These are phyloP conservation scores for Diplocarpon mali DNA, from an alignment of 2,329 filamentous ascomycete species.

Conservation along the genomic window DNA sequence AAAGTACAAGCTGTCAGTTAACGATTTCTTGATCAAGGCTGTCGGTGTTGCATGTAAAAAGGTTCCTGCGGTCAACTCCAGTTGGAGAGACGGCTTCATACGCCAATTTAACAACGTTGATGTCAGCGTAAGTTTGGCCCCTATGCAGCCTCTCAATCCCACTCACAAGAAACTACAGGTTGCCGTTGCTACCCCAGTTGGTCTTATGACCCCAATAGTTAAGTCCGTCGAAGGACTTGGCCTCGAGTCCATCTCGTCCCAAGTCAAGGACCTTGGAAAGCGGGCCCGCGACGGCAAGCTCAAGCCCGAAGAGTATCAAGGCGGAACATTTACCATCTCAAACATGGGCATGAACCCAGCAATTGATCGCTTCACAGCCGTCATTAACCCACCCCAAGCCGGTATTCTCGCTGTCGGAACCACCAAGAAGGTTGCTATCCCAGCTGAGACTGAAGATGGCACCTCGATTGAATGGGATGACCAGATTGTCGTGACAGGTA, in stretches of 20 bases:
- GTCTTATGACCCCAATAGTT: constrained; percentile 96
- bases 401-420: constrained; percentile 92
- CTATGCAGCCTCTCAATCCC: background rate
- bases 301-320: constrained; percentile 99
- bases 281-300: constrained; percentile 94
- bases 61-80: constrained; percentile 91
- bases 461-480: constrained; percentile 80
- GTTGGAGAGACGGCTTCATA: constrained; percentile 84
- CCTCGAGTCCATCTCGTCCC: constrained; percentile 73
- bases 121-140: constrained; percentile 65
- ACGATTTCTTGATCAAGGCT: constrained; percentile 98
- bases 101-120: constrained; percentile 90
- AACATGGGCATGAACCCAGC: constrained; percentile 99
- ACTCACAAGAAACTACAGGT: constrained; percentile 16
- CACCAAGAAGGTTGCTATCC: constrained; percentile 88
- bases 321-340: constrained; percentile 96
- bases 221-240: constrained; percentile 79
- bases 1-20: constrained; percentile 99
- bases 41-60: constrained; percentile 80
- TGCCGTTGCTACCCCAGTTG: constrained; percentile 62
- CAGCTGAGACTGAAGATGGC: constrained; percentile 75
- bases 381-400: constrained; percentile 98
- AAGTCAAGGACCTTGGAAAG: constrained; percentile 95
- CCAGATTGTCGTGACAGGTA: constrained; percentile 87
- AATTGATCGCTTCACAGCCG: constrained; percentile 91